Base-by-base conservation (phyloP, 2,329 filamentous ascomycete species). In the Alternaria arbusti region DNA sequence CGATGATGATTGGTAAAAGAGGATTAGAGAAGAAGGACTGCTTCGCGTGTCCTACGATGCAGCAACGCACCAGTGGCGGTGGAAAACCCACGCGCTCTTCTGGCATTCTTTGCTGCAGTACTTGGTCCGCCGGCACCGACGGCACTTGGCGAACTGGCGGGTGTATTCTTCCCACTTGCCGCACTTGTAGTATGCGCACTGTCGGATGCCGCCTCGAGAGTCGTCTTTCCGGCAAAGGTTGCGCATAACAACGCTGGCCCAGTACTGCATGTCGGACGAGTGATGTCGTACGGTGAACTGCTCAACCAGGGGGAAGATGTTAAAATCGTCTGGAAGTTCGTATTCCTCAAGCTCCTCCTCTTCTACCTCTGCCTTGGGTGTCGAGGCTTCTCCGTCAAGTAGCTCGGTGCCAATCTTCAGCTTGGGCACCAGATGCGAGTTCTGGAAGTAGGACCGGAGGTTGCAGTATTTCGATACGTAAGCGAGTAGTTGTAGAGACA, bases 51-150 rank as follows among this genome's bases (percentile, higher is more conserved):
- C 55, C 55, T 76, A 79, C 59, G 86, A 86, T 15, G 92, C 92
- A 63, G 91, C 90, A 62, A 96, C 91, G 79, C 96, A 99, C 96
- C 96, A 99, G 82, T 98, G 96, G 65, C 96, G 90, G 79, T 99
- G 96, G 82, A 94, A 98, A 26, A 96, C 94, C 96, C 96, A 99
- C 10, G 96, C 96, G 73, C 93, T 96, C 85, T 98, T 98, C 83
- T 99, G 96, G 82, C 96, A 99, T 81, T 99, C 96, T 82, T 99
- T 99, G 87, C 94, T 97, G 89, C 96, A 99, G 84, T 97, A 97
- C 81, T 99, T 99, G 66, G 96, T 99, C 69, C 96, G 90, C 72
- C 96, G 90, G 83, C 96, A 99, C 69, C 96, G 90, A 70, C 96
- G 90, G 83, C 96, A 99, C 83, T 99, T 99, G 71, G 96, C 96